A percentile compares a stretch with the other conserved stretches of the same genome.
Conservation (phyloP, 1,284 basidiomycete genomes). For the Fomitopsis pinicola region DNA sequence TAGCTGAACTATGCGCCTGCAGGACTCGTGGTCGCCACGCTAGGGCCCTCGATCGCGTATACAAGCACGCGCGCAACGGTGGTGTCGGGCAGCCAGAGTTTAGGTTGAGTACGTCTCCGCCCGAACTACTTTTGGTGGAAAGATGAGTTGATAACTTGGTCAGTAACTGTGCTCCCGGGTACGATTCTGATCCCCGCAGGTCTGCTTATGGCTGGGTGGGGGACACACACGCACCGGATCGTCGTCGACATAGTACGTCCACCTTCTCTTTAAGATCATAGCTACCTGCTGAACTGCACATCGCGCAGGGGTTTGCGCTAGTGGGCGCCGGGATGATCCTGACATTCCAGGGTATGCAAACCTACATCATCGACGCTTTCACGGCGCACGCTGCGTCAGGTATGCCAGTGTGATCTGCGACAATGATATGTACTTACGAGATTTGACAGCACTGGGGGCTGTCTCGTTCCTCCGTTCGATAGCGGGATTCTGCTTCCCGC, state of each 20-base stretch:
- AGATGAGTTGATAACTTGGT: not conserved
- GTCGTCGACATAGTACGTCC: conserved; percentile 49
- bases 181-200: conserved; percentile 53
- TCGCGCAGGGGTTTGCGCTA: conserved; percentile 45
- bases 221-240: conserved; percentile 61
- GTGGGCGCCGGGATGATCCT: conserved; percentile 50
- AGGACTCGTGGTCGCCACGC: conserved; percentile 43
- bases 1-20: not conserved
- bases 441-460: conserved; percentile 47
- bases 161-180: conserved; percentile 55
- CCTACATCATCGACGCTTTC: conserved; percentile 64
- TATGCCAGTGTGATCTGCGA: conserved; percentile 17
- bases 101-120: conserved; percentile 22
- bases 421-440: not conserved
- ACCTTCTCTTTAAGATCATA: not conserved
- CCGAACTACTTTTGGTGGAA: no score
- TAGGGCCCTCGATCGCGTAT: conserved; percentile 48
- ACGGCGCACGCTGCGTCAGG: conserved; percentile 60
- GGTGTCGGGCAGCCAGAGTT: conserved; percentile 58
- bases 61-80: conserved; percentile 41
- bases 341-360: conserved; percentile 52
- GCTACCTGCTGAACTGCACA: not conserved
- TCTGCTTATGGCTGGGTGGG: conserved; percentile 64
- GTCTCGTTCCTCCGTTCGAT: conserved; percentile 52
- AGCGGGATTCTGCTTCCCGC: conserved; percentile 61